Base-by-base conservation (phyloP, 306 rosid species). In the Vachellia collinsii region DNA sequence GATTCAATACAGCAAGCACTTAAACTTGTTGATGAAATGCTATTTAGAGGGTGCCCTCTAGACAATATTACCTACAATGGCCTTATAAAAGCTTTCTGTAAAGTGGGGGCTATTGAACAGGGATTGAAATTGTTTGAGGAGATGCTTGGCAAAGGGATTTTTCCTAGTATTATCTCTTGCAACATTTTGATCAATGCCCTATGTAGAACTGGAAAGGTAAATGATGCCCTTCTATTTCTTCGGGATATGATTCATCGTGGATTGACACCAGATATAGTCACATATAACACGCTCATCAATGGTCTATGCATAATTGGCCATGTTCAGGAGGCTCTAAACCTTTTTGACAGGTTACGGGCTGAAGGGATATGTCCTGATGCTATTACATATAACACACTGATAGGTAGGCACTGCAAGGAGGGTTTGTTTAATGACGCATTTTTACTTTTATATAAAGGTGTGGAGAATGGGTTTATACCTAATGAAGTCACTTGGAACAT, bases 61-160 rank as follows among this genome's bases (percentile, higher is more conserved):
- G 97, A 95, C 82, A 90, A 82, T 75, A 90, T 95, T 59, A 89
- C 97, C 51, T 95, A 95, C 75, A 90, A 86, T 68, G 92, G 92
- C 81, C 94, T 95, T 44, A 91, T 93, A 62, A 95, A 88, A 70
- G 97, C 88, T 53, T 87, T 89, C 74, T 95, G 97, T 78, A 90
- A 83, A 80, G 88, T 78, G 47, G 99, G 97, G 72, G 92, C 87
- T 46, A 76, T 90, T 74, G 98, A 91, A 72, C 88, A 86, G 80
- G 94, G 91, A 61, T 82, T 91, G 91, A 86, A 81, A 47, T 83
- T 93, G 76, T 85, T 84, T 51, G 95, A 95, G 79, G 94, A 93
- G 85, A 95, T 95, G 99, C 89, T 86, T 58, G 89, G 86, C 75
- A 88, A 82, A 80, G 97, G 91, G 80, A 81, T 90, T 82, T 77